Evolutionary conservation across 2,329 filamentous ascomycete species (phyloP), one percentile per base, ranked within the genome.

Genomic region (Claviceps digitariae): DNA sequence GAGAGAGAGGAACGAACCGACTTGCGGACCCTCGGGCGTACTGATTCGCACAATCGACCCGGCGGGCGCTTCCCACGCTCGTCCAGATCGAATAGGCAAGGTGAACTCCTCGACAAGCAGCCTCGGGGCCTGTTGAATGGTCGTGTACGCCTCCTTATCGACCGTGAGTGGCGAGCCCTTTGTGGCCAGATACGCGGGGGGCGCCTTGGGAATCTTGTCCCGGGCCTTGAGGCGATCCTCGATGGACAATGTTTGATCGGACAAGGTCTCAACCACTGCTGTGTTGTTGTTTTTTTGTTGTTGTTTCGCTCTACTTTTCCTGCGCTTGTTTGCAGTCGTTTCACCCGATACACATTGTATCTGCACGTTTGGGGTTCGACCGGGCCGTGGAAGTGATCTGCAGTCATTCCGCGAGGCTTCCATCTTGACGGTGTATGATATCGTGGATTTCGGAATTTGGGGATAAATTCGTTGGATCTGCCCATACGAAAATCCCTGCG

Each of bases 11-110:
- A 25, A 65, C 68, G 27, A 66, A 74, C 72, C 77, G 49, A 94
- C 87, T 69, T 94, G 88, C 0, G 88, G 81, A 0, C 88, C 88
- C 52, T 83, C 72, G 0, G 86, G 86, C 0, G 87, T 91, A 54
- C 81, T 85, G 57, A 94, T 82, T 15, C 82, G 79, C 56, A 87
- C 79, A 54, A 93, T 77, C 49, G 76, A 76, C 3, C 86, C 85
- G 1, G 79, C 79, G 0, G 80, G 76, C 0, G 85, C 86, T 48
- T 77, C 74, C 84, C 85, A 93, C 1, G 87, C 86, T 55, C 74
- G 74, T 1, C 84, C 88, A 2, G 83, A 87, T 36, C 87, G 81
- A 31, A 89, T 86, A 0, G 86, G 83, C 29, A 93, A 72, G 2
- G 77, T 78, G 58, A 86, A 84, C 7, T 78, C 70, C 2, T 75